A percentile compares a stretch with the other conserved stretches of the same genome.
Evolutionary conservation across 306 rosid genomes (phyloP).

Genomic region (Sicyos baderoa): DNA sequence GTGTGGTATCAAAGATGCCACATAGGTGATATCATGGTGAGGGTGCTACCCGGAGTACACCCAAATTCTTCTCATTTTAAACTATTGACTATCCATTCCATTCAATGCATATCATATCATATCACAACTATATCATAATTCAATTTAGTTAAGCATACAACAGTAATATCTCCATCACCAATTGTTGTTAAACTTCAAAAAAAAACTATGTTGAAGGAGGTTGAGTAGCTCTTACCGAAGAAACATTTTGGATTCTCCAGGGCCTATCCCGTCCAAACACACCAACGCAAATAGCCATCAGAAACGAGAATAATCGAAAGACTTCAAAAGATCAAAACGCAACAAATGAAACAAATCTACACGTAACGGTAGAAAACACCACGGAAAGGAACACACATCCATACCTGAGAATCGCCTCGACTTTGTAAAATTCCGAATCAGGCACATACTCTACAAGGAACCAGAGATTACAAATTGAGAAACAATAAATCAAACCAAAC

Average conservation of each 20-base stretch:
- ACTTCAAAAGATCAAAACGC: too few relatives aligned
- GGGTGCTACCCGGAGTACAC: too few relatives aligned
- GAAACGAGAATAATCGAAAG: not conserved
- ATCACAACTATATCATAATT: not conserved
- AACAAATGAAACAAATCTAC: too few relatives aligned
- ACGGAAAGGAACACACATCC: too few relatives aligned
- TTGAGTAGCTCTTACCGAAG: slow-evolving; percentile 52
- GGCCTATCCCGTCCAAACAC: slow-evolving; percentile 54
- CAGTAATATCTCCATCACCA: too few relatives aligned
- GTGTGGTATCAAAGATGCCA: too few relatives aligned
- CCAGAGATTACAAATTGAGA: not conserved
- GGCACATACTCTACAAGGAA: slow-evolving; percentile 45
- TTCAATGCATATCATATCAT: not conserved
- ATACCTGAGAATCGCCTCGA: slow-evolving; percentile 87
- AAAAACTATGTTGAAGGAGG: slow-evolving; percentile 4
- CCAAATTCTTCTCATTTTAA: too few relatives aligned
- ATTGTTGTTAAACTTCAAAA: too few relatives aligned
- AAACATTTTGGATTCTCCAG: slow-evolving; percentile 65
- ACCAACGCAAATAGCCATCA: slow-evolving; percentile 27
- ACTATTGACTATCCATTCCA: not conserved
- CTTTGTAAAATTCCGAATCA: slow-evolving; percentile 69
- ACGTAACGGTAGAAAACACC: too few relatives aligned
- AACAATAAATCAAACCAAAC: not conserved
- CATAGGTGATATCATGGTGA: too few relatives aligned
- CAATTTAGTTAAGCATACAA: too few relatives aligned